Base-by-base conservation (phyloP, 768 basidiomycete species). In the Russula virescens region DNA sequence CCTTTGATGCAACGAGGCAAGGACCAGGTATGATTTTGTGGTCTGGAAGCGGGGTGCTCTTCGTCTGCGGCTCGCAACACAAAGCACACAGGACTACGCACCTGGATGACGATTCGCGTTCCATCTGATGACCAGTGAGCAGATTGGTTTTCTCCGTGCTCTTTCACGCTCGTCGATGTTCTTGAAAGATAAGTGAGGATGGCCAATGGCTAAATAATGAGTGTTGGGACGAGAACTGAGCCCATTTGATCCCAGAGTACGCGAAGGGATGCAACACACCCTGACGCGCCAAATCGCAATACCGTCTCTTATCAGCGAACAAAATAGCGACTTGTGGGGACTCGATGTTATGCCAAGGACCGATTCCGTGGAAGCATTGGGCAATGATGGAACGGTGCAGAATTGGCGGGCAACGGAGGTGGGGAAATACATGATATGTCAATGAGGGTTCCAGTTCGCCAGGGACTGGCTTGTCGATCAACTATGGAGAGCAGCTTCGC, bases 51-150 rank as follows among this genome's bases (percentile, higher is more conserved):
- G 16, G 28, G 48, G 31, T 5, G 5, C 21, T 50, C 47, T 40
- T 62, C 40, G n/a, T 43, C 25, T 45, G 18, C 40, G 11, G 14
- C 49, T 58, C 35, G 5, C 23, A 49, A 52, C 9, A 38, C 28
- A 31, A 7, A 19, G 40, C 14, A 38, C 2, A 35, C 1, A 23
- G 48, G 43, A 38, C 21, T 7, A 73, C 85, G 58, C 61, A 90
- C 94, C 75, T 89, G 84, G 23, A 98, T 81, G 57, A 94, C 83
- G 52, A 98, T 83, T 68, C 85, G 80, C 68, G 79, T 79, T 38
- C 89, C 87, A 71, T 94, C 92, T 57, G 87, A 86, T 19, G 93
- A 85, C 94, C 94, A 98, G 69, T 84, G 81, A 14, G 83, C 83
- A 56, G 81, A 75, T 21, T 79, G 64, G 68, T 94, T 96, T 69